Evolutionary conservation across 2,329 filamentous ascomycete genomes (phyloP).

Genomic region (Talaromyces rugulosus): DNA sequence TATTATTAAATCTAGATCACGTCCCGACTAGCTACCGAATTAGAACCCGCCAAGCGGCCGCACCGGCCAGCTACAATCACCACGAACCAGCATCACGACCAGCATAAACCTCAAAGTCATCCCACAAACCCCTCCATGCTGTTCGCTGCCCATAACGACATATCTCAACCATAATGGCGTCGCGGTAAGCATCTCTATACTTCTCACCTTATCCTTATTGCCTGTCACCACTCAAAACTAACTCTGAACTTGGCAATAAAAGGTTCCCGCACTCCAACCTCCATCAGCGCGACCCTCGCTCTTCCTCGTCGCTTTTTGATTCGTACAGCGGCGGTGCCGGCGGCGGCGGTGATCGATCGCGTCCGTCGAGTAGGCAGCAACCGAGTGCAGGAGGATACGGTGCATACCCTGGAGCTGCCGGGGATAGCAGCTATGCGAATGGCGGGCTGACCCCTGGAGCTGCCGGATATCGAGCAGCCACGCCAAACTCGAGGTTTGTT

Average conservation of each 20-base stretch:
- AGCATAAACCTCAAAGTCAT: background rate
- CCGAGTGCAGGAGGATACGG: constrained; percentile 51
- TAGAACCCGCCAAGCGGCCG: background rate
- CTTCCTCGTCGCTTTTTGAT: constrained; percentile 68
- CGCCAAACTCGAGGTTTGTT: constrained; percentile 64
- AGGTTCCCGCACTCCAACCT: constrained; percentile 66
- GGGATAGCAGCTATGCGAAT: constrained; percentile 6
- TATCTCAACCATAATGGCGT: constrained; percentile 4
- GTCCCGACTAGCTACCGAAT: background rate
- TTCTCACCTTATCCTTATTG: background rate
- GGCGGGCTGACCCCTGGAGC: constrained; percentile 15
- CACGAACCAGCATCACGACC: background rate
- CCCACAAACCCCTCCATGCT: background rate
- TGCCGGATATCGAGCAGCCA: constrained; percentile 31
- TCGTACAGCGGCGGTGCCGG: too few species aligned
- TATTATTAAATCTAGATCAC: background rate
- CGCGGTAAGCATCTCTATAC: constrained; percentile 9
- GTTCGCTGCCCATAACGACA: background rate
- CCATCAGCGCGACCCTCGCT: constrained; percentile 65
- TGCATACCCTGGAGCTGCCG: constrained; percentile 21
- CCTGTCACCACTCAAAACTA: too few species aligned
- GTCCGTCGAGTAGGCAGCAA: constrained; percentile 34
- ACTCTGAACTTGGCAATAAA: too few species aligned
- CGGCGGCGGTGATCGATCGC: constrained; percentile 44
- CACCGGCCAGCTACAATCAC: background rate